Conservation (phyloP, 2,329 filamentous ascomycete genomes). For the Penicillium decumbens region DNA sequence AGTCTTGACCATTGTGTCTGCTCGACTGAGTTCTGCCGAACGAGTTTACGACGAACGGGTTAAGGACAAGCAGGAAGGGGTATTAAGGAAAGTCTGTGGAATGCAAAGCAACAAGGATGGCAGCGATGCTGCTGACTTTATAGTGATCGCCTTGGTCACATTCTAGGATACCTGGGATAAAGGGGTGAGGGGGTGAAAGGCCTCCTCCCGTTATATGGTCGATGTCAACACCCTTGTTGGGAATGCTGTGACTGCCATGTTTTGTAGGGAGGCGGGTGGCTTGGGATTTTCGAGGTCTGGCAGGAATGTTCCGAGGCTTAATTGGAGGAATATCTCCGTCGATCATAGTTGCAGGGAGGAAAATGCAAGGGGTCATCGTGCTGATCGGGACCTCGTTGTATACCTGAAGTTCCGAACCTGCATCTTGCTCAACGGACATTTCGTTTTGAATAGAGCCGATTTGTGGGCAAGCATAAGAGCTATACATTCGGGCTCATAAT, state of each 20-base stretch:
- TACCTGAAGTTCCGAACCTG: neutral
- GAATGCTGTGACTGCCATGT: slow-evolving; percentile 8
- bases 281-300: slow-evolving; percentile 3
- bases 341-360: slow-evolving; percentile 15
- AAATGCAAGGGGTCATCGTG: slow-evolving; percentile 18
- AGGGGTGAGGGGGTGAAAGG: slow-evolving; percentile 8
- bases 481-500: neutral
- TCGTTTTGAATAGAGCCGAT: neutral
- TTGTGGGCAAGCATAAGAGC: neutral
- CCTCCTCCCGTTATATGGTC: slow-evolving; percentile 1
- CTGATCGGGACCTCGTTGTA: slow-evolving; percentile 1
- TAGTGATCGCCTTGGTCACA: slow-evolving; percentile 15
- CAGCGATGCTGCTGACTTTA: slow-evolving; percentile 8
- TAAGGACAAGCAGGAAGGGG: slow-evolving; percentile 3
- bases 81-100: slow-evolving; percentile 14
- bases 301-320: slow-evolving; percentile 21
- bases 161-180: slow-evolving; percentile 19
- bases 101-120: slow-evolving; percentile 11
- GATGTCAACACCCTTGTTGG: slow-evolving; percentile 14
- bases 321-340: slow-evolving; percentile 11
- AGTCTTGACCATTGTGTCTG: slow-evolving; percentile 21
- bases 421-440: neutral
- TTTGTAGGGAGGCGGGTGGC: slow-evolving; percentile 6
- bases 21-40: slow-evolving; percentile 2
- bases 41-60: slow-evolving; percentile 15